Percentiles rank a stretch among this genome's conserved stretches.
Evolutionary conservation across 805 yeast genomes (phyloP).

Genomic region (Yamadazyma phyllophila): DNA sequence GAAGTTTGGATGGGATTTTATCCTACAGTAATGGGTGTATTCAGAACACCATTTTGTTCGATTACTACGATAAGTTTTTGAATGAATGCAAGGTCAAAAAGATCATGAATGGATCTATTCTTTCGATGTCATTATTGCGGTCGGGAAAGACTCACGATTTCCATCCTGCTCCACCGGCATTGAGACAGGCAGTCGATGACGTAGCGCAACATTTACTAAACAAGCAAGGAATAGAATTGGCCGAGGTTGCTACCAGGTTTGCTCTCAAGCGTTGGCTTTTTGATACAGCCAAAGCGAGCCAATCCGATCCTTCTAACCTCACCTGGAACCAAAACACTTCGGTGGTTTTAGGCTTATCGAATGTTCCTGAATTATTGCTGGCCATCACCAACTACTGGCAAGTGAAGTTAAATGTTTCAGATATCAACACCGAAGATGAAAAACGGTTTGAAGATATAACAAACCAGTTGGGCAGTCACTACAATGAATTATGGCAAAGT

Average conservation of each 20-base stretch:
- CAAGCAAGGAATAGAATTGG: slow-evolving; percentile 57
- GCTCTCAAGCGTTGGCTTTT: slow-evolving; percentile 63
- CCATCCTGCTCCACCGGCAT: slow-evolving; percentile 72
- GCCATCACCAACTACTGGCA: slow-evolving; percentile 60
- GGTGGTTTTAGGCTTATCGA: slow-evolving; percentile 78
- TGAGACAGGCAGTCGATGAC: slow-evolving; percentile 51
- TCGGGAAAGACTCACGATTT: slow-evolving; percentile 64
- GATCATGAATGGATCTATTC: slow-evolving; percentile 78
- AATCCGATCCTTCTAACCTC: slow-evolving; percentile 10
- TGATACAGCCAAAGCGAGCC: slow-evolving; percentile 16
- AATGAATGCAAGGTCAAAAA: slow-evolving; percentile 52
- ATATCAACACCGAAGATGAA: slow-evolving; percentile 42
- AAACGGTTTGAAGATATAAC: slow-evolving; percentile 43
- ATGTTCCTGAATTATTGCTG: slow-evolving; percentile 55
- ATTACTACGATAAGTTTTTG: slow-evolving; percentile 48
- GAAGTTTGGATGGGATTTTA: slow-evolving; percentile 69
- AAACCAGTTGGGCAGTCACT: slow-evolving; percentile 47
- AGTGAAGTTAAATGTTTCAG: slow-evolving; percentile 35
- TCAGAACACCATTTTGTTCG: slow-evolving; percentile 61
- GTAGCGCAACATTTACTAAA: slow-evolving; percentile 39
- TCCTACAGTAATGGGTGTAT: slow-evolving; percentile 81
- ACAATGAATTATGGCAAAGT: slow-evolving; percentile 65
- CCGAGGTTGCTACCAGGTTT: slow-evolving; percentile 77
- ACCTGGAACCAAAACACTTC: slow-evolving; percentile 37
- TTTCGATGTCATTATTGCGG: slow-evolving; percentile 83